Evolutionary conservation across 257 asterid genomes (phyloP).

Genomic region (Solanum pennellii): DNA sequence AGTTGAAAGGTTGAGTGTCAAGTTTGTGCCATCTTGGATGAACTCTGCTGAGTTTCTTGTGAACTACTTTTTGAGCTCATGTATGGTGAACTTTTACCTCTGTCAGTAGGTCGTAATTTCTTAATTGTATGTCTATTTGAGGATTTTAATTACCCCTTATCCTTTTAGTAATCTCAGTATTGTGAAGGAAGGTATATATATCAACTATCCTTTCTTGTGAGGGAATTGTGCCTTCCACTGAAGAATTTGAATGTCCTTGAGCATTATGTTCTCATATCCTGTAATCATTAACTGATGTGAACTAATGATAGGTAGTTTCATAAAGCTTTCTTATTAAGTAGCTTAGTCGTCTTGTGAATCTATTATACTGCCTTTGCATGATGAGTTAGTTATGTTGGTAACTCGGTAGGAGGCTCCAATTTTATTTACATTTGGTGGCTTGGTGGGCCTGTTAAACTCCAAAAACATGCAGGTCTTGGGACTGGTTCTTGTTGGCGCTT

Average conservation of each 20-base stretch:
- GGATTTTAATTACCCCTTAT: constrained; percentile 3
- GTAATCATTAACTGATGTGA: neutral
- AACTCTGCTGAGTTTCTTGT: constrained; percentile 37
- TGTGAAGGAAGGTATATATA: neutral
- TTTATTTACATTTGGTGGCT: constrained; percentile 22
- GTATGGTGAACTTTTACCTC: constrained; percentile 54
- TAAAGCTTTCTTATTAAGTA: neutral
- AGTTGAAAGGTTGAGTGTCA: constrained; percentile 26
- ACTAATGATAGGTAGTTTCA: neutral
- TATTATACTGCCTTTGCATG: neutral
- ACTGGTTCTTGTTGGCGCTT: constrained; percentile 49
- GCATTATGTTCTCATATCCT: neutral
- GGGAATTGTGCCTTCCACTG: neutral
- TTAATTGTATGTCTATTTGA: constrained; percentile 16
- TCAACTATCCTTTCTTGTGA: neutral
- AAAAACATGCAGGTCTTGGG: constrained; percentile 49
- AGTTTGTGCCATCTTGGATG: constrained; percentile 31
- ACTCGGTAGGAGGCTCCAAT: constrained; percentile 1
- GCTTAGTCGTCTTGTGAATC: neutral
- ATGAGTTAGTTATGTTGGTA: neutral
- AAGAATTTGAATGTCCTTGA: constrained; percentile 1
- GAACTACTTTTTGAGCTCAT: constrained; percentile 47
- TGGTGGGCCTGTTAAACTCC: constrained; percentile 45
- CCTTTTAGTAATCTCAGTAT: constrained; percentile 11
- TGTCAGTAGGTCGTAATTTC: constrained; percentile 45